Evolutionary conservation across 164 flowering plant species (phyloP).

Genomic region (Dillenia suffruticosa): DNA sequence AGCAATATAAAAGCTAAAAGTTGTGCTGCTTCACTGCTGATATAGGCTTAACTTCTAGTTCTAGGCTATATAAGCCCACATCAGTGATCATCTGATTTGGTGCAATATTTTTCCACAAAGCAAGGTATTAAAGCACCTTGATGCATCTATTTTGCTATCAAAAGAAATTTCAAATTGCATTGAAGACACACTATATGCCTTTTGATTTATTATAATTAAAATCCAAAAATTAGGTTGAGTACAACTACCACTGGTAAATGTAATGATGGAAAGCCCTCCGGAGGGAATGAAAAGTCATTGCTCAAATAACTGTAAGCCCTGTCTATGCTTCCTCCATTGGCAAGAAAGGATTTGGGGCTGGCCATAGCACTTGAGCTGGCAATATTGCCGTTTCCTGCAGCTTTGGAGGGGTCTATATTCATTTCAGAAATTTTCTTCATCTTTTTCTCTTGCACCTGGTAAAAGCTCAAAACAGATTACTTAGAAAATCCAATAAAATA

Average conservation of each 20-base stretch:
- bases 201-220: too few species aligned
- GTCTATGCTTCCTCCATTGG: slow-evolving; percentile 74
- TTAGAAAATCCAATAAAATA: too few species aligned
- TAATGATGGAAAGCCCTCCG: slow-evolving; percentile 76
- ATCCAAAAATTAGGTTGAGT: slow-evolving; percentile 23
- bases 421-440: slow-evolving; percentile 81
- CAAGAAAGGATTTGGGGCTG: slow-evolving; percentile 36
- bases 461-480: slow-evolving; percentile 7
- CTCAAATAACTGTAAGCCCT: slow-evolving; percentile 33
- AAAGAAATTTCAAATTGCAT: too few species aligned
- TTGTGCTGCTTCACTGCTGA: too few species aligned
- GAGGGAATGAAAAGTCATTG: slow-evolving; percentile 66
- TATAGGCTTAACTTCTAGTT: too few species aligned
- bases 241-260: slow-evolving; percentile 96
- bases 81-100: too few species aligned
- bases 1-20: too few species aligned
- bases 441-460: slow-evolving; percentile 97
- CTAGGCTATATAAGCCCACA: too few species aligned
- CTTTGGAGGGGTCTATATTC: slow-evolving; percentile 75
- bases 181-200: too few species aligned
- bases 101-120: too few species aligned
- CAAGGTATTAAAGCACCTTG: too few species aligned
- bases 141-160: too few species aligned
- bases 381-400: slow-evolving; percentile 64
- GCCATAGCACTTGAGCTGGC: slow-evolving; percentile 60